These are phyloP conservation scores for Bryoglossum gracile DNA, from an alignment of 495 filamentous ascomycete genomes.

Conservation along the genomic window DNA sequence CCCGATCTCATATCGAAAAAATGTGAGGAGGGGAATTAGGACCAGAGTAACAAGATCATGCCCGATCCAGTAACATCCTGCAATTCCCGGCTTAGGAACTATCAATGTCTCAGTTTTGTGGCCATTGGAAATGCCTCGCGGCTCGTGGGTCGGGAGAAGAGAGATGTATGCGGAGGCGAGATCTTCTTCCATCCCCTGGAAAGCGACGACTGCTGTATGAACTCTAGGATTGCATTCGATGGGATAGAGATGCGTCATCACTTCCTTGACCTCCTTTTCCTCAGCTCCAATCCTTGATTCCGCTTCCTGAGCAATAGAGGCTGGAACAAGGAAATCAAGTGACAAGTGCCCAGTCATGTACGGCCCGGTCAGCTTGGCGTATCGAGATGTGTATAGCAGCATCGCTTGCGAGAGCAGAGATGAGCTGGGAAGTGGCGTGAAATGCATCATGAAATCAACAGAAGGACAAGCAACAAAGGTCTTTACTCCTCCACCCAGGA, in stretches of 20 bases:
- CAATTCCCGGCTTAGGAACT: slow-evolving; percentile 23
- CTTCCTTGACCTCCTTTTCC: slow-evolving; percentile 20
- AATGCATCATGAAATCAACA: slow-evolving; percentile 53
- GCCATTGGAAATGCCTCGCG: slow-evolving; percentile 14
- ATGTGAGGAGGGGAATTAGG: slow-evolving; percentile 34
- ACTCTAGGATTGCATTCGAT: slow-evolving; percentile 59
- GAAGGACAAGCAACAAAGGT: slow-evolving; percentile 58
- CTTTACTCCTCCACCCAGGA: slow-evolving; percentile 51
- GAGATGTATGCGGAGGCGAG: slow-evolving; percentile 35
- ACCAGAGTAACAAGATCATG: slow-evolving; percentile 49
- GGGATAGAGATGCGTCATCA: slow-evolving; percentile 36
- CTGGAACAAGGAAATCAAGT: slow-evolving; percentile 56
- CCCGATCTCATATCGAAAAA: slow-evolving; percentile 15
- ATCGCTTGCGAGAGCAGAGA: slow-evolving; percentile 49
- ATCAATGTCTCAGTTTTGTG: slow-evolving; percentile 18
- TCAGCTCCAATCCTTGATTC: slow-evolving; percentile 5
- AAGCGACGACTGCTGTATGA: slow-evolving; percentile 52
- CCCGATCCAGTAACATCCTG: slow-evolving; percentile 49
- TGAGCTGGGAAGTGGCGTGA: slow-evolving; percentile 45
- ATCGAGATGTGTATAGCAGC: slow-evolving; percentile 50
- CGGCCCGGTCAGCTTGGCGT: slow-evolving; percentile 36
- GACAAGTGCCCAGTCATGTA: slow-evolving; percentile 61
- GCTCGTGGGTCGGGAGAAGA: slow-evolving; percentile 22
- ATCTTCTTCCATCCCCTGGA: slow-evolving; percentile 29
- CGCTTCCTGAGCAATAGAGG: not conserved